Evolutionary conservation across 2,329 filamentous ascomycete species (phyloP).

Genomic region (Pseudogymnoascus sp.): DNA sequence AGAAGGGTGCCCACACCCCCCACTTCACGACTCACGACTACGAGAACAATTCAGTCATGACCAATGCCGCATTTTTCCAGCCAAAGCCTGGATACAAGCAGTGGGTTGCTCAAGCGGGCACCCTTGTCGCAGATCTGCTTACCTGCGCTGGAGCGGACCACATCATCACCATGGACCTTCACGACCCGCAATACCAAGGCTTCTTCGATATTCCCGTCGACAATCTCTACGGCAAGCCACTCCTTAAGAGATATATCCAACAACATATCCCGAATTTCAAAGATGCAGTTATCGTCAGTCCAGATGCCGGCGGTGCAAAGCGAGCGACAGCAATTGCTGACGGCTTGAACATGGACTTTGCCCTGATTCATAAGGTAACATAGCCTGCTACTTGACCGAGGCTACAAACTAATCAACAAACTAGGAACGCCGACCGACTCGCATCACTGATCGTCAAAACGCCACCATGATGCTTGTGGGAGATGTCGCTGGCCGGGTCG

Average conservation of each 20-base stretch:
- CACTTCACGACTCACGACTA: constrained; percentile 56
- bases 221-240: constrained; percentile 81
- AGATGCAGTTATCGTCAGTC: constrained; percentile 86
- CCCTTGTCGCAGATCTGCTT: constrained; percentile 84
- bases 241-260: constrained; percentile 63
- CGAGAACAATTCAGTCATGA: constrained; percentile 46
- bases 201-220: constrained; percentile 99
- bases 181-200: constrained; percentile 93
- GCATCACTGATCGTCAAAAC: constrained; percentile 80
- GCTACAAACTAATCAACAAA: constrained; percentile 28
- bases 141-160: constrained; percentile 95
- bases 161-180: constrained; percentile 94
- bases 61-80: constrained; percentile 51
- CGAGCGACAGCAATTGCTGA: constrained; percentile 92
- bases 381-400: constrained; percentile 23
- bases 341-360: constrained; percentile 86
- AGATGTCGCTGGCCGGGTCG: constrained; percentile 68
- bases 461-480: constrained; percentile 94
- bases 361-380: constrained; percentile 90
- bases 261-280: constrained; percentile 70
- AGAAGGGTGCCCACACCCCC: constrained; percentile 19
- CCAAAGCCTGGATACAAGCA: constrained; percentile 92
- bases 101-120: constrained; percentile 97
- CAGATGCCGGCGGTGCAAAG: constrained; percentile 94
- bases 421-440: constrained; percentile 80